Percentiles rank a stretch among this genome's conserved stretches.
Evolutionary conservation across 2,329 filamentous ascomycete species (phyloP).

Genomic region (Karstenula rhodostoma): DNA sequence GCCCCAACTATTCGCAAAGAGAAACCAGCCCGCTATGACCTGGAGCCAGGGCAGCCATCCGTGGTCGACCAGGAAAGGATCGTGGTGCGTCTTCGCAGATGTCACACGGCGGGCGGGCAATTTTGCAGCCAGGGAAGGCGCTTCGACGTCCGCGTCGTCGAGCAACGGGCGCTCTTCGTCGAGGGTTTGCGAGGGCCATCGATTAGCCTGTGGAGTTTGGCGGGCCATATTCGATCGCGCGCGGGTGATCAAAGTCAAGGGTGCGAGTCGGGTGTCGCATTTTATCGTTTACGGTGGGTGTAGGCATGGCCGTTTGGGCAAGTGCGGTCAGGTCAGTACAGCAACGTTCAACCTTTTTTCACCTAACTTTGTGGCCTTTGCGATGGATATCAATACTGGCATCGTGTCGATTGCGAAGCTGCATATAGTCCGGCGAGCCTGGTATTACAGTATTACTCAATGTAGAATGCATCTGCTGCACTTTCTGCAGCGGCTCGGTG

Average conservation of each 20-base stretch:
- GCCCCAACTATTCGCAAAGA: no score
- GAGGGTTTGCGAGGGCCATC: slow-evolving; percentile 2
- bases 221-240: no score
- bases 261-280: neutral
- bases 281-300: no score
- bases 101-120: slow-evolving; percentile 22
- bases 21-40: slow-evolving; percentile 49
- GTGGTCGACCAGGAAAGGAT: slow-evolving; percentile 29
- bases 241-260: no score
- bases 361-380: no score
- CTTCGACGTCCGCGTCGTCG: slow-evolving; percentile 6
- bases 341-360: neutral
- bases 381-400: no score
- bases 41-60: slow-evolving; percentile 54
- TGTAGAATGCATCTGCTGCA: no score
- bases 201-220: no score
- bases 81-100: slow-evolving; percentile 18
- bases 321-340: neutral
- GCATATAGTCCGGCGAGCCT: no score
- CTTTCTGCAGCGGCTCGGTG: no score
- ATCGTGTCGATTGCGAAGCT: no score
- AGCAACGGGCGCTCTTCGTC: slow-evolving; percentile 24
- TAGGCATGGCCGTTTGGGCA: neutral
- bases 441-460: no score
- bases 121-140: slow-evolving; percentile 4